These are phyloP conservation scores for Astraeus odoratus DNA, from an alignment of 768 basidiomycete species.

Conservation along the genomic window DNA sequence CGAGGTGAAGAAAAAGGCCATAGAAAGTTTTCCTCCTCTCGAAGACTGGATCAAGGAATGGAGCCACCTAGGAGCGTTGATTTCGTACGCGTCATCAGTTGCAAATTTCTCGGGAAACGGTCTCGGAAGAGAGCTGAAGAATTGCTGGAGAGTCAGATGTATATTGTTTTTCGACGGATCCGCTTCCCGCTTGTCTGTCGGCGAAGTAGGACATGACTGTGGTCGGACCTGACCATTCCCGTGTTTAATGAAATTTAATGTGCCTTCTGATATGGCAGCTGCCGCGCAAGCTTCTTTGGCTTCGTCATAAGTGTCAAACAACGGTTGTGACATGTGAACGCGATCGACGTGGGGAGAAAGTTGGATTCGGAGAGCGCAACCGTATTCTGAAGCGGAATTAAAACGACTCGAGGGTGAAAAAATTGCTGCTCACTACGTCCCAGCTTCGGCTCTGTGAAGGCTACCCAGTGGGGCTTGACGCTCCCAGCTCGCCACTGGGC, in stretches of 20 bases:
- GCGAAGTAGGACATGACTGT: constrained; percentile 7
- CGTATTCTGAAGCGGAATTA: constrained; percentile 33
- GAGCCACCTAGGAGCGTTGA: constrained; percentile 50
- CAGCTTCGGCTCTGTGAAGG: constrained; percentile 40
- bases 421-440: constrained; percentile 32
- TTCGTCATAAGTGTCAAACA: constrained; percentile 31
- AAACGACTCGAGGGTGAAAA: neutral
- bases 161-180: constrained; percentile 6
- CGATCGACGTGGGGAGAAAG: constrained; percentile 43
- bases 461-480: constrained; percentile 49
- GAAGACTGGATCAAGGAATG: constrained; percentile 45
- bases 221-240: constrained; percentile 46
- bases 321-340: constrained; percentile 45
- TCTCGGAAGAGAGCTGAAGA: constrained; percentile 58
- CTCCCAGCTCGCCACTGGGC: constrained; percentile 44
- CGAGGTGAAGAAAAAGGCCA: constrained; percentile 39
- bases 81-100: constrained; percentile 38
- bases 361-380: constrained; percentile 51
- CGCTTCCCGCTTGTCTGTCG: constrained; percentile 4
- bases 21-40: constrained; percentile 39
- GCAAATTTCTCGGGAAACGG: constrained; percentile 54
- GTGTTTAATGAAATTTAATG: constrained; percentile 51
- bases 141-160: constrained; percentile 43
- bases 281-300: constrained; percentile 52
- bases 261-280: constrained; percentile 45